A percentile compares a stretch with the other conserved stretches of the same genome.
phyloP scores from a whole-genome alignment of 371 early-diverging fungal species.

The Lichtheimia hyalospora region DNA sequence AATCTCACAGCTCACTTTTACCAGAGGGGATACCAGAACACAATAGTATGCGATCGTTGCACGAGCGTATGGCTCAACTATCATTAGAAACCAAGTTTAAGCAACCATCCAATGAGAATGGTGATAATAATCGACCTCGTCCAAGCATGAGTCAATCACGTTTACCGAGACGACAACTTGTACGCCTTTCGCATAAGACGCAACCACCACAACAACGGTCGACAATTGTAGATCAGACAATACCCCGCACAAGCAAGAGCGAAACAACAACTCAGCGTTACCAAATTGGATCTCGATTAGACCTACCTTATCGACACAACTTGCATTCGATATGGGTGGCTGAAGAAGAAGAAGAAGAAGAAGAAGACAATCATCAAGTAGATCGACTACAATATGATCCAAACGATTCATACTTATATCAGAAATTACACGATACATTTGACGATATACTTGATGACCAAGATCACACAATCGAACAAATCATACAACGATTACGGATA shows the following conservation, averaged over 20 bases:
- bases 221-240: background rate
- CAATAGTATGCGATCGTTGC: background rate
- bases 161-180: background rate
- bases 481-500: background rate
- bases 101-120: background rate
- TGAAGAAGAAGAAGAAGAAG: background rate
- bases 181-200: background rate
- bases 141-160: background rate
- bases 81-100: background rate
- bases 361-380: background rate
- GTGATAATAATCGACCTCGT: background rate
- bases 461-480: background rate
- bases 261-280: conserved; percentile 1
- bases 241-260: conserved; percentile 4
- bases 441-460: background rate
- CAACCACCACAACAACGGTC: background rate
- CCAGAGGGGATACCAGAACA: too few species aligned
- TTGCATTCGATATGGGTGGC: conserved; percentile 4
- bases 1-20: too few species aligned
- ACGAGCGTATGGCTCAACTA: conserved; percentile 7
- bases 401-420: background rate
- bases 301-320: background rate
- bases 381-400: background rate
- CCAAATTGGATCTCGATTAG: background rate
- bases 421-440: conserved; percentile 1